Percentiles rank a stretch among this genome's conserved stretches.
Evolutionary conservation across 345 rosid species (phyloP).

Genomic region (Eutrema heterophyllum): DNA sequence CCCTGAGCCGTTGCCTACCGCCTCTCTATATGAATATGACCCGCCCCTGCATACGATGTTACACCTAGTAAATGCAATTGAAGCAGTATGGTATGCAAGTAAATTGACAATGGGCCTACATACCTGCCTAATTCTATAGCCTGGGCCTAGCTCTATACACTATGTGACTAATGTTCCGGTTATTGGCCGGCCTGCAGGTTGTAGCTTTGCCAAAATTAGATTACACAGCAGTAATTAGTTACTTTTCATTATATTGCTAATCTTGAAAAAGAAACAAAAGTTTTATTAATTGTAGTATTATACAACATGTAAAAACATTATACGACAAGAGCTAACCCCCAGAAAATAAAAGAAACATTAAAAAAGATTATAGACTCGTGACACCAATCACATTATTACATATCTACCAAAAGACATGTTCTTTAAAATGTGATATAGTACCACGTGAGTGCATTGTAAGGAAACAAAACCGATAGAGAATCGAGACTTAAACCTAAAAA

Average conservation of each 20-base stretch:
- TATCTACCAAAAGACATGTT: constrained; percentile 9
- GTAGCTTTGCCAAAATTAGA: not conserved
- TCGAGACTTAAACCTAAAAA: constrained; percentile 19
- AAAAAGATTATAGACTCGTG: not conserved
- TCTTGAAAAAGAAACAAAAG: not conserved
- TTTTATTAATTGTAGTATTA: not conserved
- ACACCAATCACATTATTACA: constrained; percentile 2
- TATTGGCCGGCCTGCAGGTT: not conserved
- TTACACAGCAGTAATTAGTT: not conserved
- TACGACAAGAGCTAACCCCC: not conserved
- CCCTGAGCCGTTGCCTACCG: no score
- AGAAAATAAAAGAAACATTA: not conserved
- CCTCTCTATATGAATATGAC: no score
- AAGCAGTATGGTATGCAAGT: no score
- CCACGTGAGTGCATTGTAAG: constrained; percentile 1
- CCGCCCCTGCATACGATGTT: no score
- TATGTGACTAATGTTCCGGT: not conserved
- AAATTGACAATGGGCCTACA: not conserved
- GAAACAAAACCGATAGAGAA: not conserved
- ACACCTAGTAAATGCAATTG: no score
- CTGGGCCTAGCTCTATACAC: not conserved
- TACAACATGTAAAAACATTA: not conserved
- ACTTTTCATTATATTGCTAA: not conserved
- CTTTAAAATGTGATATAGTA: not conserved
- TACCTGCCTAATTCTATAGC: not conserved